These are phyloP conservation scores for Ceratocystis smalleyi DNA, from an alignment of 2,329 filamentous ascomycete genomes.

Conservation along the genomic window DNA sequence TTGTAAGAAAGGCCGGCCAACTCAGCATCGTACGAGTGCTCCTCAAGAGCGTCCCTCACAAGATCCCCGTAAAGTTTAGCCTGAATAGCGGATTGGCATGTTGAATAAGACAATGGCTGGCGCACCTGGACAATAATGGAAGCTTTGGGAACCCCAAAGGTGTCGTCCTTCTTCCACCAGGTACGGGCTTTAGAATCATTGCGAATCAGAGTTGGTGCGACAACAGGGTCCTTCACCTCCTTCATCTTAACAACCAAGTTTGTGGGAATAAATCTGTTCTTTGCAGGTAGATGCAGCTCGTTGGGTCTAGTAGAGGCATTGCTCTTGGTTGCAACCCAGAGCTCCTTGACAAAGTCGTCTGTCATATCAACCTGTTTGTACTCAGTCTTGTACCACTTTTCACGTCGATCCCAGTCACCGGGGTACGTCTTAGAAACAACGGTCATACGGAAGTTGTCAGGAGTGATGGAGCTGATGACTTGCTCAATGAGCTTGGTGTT, in stretches of 20 bases:
- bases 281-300: constrained; percentile 72
- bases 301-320: constrained; percentile 43
- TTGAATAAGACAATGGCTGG: constrained; percentile 64
- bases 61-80: constrained; percentile 68
- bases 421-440: constrained; percentile 73
- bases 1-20: constrained; percentile 76
- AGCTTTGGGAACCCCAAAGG: constrained; percentile 94
- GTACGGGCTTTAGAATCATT: constrained; percentile 67
- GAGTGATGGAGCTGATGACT: constrained; percentile 56
- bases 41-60: constrained; percentile 73
- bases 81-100: constrained; percentile 64
- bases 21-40: constrained; percentile 93
- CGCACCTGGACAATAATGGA: constrained; percentile 68
- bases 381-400: constrained; percentile 97
- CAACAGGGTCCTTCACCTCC: constrained; percentile 59
- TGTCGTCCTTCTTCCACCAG: constrained; percentile 98
- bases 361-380: constrained; percentile 74
- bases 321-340: constrained; percentile 47
- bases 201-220: constrained; percentile 65
- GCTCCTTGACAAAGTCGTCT: constrained; percentile 53
- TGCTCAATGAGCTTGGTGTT: constrained; percentile 60
- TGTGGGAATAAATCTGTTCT: constrained; percentile 90
- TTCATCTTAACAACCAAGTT: constrained; percentile 91
- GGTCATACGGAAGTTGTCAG: constrained; percentile 78
- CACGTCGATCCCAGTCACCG: constrained; percentile 70